Base-by-base conservation (phyloP, 139 green algal genomes). In the Volvox africanus region DNA sequence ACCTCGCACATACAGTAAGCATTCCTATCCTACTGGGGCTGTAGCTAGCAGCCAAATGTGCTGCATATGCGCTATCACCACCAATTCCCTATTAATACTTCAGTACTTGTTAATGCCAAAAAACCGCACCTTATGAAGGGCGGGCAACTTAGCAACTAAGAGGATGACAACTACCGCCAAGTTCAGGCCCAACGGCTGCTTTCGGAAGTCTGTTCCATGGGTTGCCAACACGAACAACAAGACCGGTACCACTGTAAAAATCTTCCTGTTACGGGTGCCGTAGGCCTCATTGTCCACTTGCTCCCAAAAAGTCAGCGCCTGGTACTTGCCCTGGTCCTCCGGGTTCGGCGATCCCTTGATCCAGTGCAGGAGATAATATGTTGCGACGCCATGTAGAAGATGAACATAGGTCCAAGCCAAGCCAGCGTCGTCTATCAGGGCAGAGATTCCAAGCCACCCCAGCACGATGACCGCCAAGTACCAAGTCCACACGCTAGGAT, bases 271-370 rank as follows among this genome's bases (percentile, higher is more conserved):
- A 69, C 84, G 82, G 0, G 97, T 99, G 91, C 94, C 94, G 32
- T 97, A 96, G 1, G 92, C 33, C 33, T 92, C 90, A 50, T 93
- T 94, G 89, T 97, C 94, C 22, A 94, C 73, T 71, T 98, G 96
- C 94, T 99, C 97, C 97, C 97, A 99, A 82, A 99, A 98, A 0
- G 97, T 99, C 21, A 97, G 88, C 50, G 91, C 87, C 92, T 98
- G 93, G 73, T 98, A 99, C 80, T 97, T 96, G 73, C 97, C 97
- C 88, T 98, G 96, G 81, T 98, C 96, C 19, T 95, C 94, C 0
- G 92, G 86, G 71, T 97, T 96, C 69, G 96, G 95, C 1, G 95
- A 96, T 32, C 96, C 97, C 92, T 99, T 99, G 75, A 87, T 96
- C 96, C 95, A 98, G 94, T 99, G 97, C 36, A 99, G 88, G 14